Evolutionary conservation across 768 basidiomycete genomes (phyloP).

Genomic region (Mycena amicta): DNA sequence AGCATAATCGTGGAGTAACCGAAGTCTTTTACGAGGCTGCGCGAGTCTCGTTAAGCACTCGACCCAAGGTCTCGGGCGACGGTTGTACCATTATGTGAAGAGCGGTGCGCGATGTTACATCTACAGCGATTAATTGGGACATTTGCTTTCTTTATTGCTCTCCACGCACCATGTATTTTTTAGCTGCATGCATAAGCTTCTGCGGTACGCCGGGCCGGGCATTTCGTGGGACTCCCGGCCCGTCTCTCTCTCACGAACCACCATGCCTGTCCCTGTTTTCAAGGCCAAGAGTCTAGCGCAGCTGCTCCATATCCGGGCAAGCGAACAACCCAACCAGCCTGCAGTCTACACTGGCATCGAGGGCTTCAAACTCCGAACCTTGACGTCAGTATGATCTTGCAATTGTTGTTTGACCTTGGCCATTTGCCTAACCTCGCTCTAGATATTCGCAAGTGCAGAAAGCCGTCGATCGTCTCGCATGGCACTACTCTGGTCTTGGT

Average conservation of each 20-base stretch:
- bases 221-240: no score
- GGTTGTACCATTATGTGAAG: constrained; percentile 65
- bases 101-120: neutral
- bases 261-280: constrained; percentile 27
- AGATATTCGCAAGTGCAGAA: constrained; percentile 23
- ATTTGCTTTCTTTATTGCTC: neutral
- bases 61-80: constrained; percentile 64
- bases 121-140: constrained; percentile 15
- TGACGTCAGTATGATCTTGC: constrained; percentile 18
- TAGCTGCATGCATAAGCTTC: no score
- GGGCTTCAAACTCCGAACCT: constrained; percentile 12
- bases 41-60: constrained; percentile 76
- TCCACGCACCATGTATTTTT: constrained; percentile 1
- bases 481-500: constrained; percentile 29
- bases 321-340: constrained; percentile 25
- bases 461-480: constrained; percentile 33
- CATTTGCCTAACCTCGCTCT: neutral
- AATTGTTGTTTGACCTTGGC: neutral
- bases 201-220: no score
- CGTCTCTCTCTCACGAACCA: no score
- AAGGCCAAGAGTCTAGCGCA: constrained; percentile 28
- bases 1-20: constrained; percentile 91
- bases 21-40: constrained; percentile 95
- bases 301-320: constrained; percentile 26
- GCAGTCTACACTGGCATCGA: constrained; percentile 27